Evolutionary conservation across 176 grass and related monocot species (phyloP), one percentile per base, ranked within the genome.

Genomic region (Triticum urartu): DNA sequence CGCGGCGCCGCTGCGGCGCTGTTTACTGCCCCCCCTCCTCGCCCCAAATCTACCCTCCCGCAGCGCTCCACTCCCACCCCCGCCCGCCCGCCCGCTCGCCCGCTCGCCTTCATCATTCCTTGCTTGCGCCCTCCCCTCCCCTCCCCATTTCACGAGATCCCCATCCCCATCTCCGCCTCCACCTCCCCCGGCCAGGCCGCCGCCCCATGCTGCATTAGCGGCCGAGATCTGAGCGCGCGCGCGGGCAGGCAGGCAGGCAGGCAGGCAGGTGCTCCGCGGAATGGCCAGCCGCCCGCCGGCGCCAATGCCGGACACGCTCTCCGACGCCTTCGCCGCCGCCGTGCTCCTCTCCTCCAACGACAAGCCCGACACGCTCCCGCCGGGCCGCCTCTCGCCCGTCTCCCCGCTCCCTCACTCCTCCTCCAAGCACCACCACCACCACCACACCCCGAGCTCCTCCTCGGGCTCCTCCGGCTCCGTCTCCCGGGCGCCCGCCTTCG

Each of bases 391-490:
- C 68, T 93, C 93, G 0, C 95, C 93, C 0, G 95, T 93, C 63
- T 98, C 95, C 33, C 95, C 91, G 13, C 89, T 92, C 66, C 84
- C 88, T n/a, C 61, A 82, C 81, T 79, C 75, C 59, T 81, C 88
- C 52, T 84, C 88, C 85, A 78, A 89, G 54, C 47, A 77, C 48
- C n/a, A 67, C 52, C 52, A 56, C 87, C 36, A 48, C 28, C 69
- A 81, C 68, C 93, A 82, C 66, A 95, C 89, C 56, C 87, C 87
- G 70, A 94, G 64, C 90, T 92, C 87, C 68, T 92, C 91, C 39
- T 89, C 93, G 3, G 86, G 91, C 64, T 95, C 93, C 75, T 98
- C 95, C n/a, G 93, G 88, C 30, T 91, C 92, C 63, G 70, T 85
- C 72, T 84, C 92, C 22, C 42, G 71, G 0, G 75, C 67, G 9